Conservation (phyloP, 495 filamentous ascomycete genomes). For the Cairneyella variabilis region DNA sequence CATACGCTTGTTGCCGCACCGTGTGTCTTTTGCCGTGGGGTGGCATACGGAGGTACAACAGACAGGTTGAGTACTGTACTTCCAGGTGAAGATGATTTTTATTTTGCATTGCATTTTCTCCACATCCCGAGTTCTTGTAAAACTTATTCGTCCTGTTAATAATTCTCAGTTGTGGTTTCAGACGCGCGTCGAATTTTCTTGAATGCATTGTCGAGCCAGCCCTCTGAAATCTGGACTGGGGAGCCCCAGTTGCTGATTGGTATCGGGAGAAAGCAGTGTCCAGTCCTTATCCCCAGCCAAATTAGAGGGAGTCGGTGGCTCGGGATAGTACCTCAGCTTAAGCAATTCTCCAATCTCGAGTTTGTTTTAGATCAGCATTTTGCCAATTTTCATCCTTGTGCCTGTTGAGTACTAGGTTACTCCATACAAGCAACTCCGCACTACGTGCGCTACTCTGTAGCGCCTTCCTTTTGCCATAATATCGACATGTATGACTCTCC, state of each 20-base stretch:
- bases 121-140: no score
- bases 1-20: no score
- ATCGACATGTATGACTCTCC: background rate
- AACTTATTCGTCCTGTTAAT: no score
- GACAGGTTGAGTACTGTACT: no score
- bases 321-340: background rate
- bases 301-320: no score
- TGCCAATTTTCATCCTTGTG: background rate
- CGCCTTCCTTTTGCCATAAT: background rate
- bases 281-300: no score
- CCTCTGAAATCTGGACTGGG: background rate
- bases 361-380: conserved; percentile 7
- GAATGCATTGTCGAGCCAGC: background rate
- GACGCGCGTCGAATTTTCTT: background rate
- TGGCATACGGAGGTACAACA: no score
- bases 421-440: background rate
- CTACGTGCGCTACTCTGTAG: background rate
- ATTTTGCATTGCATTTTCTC: no score
- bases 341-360: background rate
- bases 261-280: no score
- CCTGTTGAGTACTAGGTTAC: background rate
- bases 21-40: no score
- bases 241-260: background rate
- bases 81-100: no score
- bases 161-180: conserved; percentile 1